Base-by-base conservation (phyloP, 176 grass and related monocot species). In the Oryza brachyantha region DNA sequence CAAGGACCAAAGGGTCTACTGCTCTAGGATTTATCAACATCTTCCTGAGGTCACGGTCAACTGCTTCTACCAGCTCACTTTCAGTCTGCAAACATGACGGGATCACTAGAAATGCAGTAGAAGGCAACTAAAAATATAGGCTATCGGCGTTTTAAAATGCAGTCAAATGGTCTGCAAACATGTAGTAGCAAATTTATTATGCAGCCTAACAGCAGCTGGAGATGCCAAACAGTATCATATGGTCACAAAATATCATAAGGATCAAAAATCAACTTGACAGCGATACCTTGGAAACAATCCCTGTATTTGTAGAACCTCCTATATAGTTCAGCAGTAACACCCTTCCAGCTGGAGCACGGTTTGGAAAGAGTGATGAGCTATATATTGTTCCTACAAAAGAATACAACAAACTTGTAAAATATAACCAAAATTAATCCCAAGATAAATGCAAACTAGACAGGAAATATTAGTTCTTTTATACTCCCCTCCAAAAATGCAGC, bases 251-350 rank as follows among this genome's bases (percentile, higher is more conserved):
- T 57, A 57, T 26, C 26, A 68, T 0, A 6, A 64, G 35, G 55
- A 72, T 43, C 34, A 80, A 70, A 52, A n/a, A n/a, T n/a, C 7
- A 38, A 31, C 50, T 72, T 29, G 25, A 73, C 38, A 74, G 68
- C 52, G 34, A 78, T 82, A 99, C 96, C 96, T 99, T 99, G 38
- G 87, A 91, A 70, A 95, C 38, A 13, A 95, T 95, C 64, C 90
- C 92, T 78, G 96, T 87, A 68, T 95, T 99, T 32, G 83, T 95
- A 64, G 92, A 81, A 60, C 96, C 96, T 82, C 96, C 92, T 36
- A 99, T 99, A 67, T 95, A 99, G 50, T 99, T 99, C 68, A 99
- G 90, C 35, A 99, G 90, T 78, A 99, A 64, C 10, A 91, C 90
- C 58, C 90, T 95, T 81, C 96, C 96, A 74, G 83, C 70, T 34